A percentile compares a stretch with the other conserved stretches of the same genome.
These are phyloP conservation scores for Tuber aestivum DNA, from an alignment of 495 filamentous ascomycete genomes.

Conservation along the genomic window DNA sequence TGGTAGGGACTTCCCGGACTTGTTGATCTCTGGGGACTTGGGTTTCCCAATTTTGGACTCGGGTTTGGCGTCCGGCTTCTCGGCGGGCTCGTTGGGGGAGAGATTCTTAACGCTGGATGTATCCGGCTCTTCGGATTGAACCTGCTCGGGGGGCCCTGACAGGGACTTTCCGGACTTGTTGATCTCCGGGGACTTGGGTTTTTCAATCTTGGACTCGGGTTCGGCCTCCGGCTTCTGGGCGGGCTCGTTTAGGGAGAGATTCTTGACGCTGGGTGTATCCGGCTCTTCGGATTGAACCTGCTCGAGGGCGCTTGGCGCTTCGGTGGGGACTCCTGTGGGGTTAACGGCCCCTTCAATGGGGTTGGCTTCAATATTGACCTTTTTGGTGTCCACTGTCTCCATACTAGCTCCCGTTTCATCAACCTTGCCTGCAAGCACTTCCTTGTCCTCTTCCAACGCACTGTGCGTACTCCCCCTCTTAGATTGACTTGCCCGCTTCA, in stretches of 20 bases:
- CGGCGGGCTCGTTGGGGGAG: background rate
- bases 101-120: background rate
- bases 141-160: background rate
- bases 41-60: background rate
- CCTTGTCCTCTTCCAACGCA: background rate
- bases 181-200: background rate
- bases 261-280: background rate
- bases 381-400: background rate
- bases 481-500: background rate
- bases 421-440: background rate
- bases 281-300: background rate
- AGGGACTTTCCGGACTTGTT: background rate
- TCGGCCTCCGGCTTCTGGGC: background rate
- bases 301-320: background rate
- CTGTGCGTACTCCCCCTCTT: background rate
- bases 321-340: background rate
- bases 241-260: background rate
- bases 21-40: background rate
- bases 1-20: background rate
- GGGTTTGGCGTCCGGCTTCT: background rate
- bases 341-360: background rate
- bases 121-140: background rate
- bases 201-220: background rate
- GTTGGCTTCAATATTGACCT: background rate
- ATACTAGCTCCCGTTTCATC: background rate